These are phyloP conservation scores for Pythium phragmitis DNA, from an alignment of 352 stramenopile genomes.

Conservation along the genomic window DNA sequence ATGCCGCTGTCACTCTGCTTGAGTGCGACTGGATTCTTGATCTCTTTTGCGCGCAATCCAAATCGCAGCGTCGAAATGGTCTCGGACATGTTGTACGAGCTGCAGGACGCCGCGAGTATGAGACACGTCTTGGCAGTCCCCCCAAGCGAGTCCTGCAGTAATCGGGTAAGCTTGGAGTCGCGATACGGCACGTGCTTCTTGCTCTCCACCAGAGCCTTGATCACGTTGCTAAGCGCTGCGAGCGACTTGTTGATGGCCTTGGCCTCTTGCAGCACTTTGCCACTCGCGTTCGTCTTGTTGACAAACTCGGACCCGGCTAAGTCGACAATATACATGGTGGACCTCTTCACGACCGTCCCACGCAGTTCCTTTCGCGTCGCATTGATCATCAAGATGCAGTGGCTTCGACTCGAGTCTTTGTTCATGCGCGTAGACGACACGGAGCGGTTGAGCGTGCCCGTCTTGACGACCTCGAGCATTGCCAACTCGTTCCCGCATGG, in stretches of 20 bases:
- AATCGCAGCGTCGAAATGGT: slow-evolving; percentile 81
- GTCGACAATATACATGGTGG: slow-evolving; percentile 84
- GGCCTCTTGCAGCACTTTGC: slow-evolving; percentile 78
- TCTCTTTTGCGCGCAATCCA: slow-evolving; percentile 71
- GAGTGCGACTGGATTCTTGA: slow-evolving; percentile 67
- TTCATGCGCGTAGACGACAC: slow-evolving; percentile 90
- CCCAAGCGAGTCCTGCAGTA: slow-evolving; percentile 89
- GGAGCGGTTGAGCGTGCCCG: slow-evolving; percentile 57
- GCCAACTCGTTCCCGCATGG: slow-evolving; percentile 32
- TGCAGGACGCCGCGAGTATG: slow-evolving; percentile 91
- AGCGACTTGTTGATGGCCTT: slow-evolving; percentile 88
- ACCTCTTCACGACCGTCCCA: slow-evolving; percentile 34
- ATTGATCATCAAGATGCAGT: slow-evolving; percentile 70
- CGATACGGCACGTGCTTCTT: slow-evolving; percentile 81
- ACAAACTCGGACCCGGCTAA: slow-evolving; percentile 84
- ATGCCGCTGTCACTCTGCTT: slow-evolving; percentile 35
- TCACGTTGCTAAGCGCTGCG: slow-evolving; percentile 82
- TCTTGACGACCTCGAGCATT: slow-evolving; percentile 69
- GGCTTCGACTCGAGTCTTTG: slow-evolving; percentile 81
- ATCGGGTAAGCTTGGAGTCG: slow-evolving; percentile 80
- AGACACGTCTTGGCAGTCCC: slow-evolving; percentile 94
- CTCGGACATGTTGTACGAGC: slow-evolving; percentile 77
- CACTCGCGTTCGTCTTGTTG: slow-evolving; percentile 79
- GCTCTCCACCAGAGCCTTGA: slow-evolving; percentile 74
- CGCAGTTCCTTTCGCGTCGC: slow-evolving; percentile 26